These are phyloP conservation scores for Hyaloscypha finlandica DNA, from an alignment of 495 filamentous ascomycete species.

Conservation along the genomic window DNA sequence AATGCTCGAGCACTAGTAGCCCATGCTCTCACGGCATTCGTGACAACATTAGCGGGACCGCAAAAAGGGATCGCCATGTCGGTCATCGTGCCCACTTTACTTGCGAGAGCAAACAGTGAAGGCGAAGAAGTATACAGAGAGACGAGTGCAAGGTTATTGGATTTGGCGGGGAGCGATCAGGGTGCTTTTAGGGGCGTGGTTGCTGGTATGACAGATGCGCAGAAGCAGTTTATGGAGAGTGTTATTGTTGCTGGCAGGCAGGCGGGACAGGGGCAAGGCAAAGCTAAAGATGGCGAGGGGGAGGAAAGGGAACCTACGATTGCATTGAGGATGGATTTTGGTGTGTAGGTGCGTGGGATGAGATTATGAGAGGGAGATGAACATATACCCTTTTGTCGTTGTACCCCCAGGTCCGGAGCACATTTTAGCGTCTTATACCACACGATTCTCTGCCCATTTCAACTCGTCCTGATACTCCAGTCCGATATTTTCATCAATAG, in stretches of 20 bases:
- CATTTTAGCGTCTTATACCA: too few species aligned
- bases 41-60: constrained; percentile 49
- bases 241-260: constrained; percentile 65
- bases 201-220: constrained; percentile 64
- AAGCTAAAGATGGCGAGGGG: constrained; percentile 39
- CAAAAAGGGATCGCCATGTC: constrained; percentile 65
- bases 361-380: background rate
- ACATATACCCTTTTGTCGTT: background rate
- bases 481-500: too few species aligned
- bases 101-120: constrained; percentile 64
- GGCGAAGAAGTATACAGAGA: constrained; percentile 60
- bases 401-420: background rate
- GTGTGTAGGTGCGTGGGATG: constrained; percentile 24
- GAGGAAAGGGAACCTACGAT: constrained; percentile 76
- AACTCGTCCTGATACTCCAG: too few species aligned
- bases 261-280: constrained; percentile 29
- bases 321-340: constrained; percentile 93
- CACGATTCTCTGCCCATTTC: too few species aligned
- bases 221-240: constrained; percentile 79
- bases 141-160: constrained; percentile 73
- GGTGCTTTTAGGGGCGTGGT: constrained; percentile 74
- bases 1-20: constrained; percentile 66
- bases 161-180: constrained; percentile 77
- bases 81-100: constrained; percentile 76
- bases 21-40: constrained; percentile 72